These are phyloP conservation scores for Porphyrellus sp. DNA, from an alignment of 1,284 basidiomycete species.

Conservation along the genomic window DNA sequence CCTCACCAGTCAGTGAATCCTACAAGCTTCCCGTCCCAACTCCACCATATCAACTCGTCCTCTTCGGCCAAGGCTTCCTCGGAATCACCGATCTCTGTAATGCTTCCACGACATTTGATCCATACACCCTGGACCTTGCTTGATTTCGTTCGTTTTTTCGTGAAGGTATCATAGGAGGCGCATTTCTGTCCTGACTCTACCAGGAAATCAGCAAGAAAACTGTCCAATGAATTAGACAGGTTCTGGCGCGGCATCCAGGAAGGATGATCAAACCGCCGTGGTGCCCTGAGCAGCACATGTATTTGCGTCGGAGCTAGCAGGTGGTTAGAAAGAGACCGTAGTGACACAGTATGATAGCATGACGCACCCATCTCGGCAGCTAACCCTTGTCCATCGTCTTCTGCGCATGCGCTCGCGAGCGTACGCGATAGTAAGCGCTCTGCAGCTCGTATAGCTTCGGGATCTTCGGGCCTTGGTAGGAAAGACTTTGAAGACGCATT, in stretches of 20 bases:
- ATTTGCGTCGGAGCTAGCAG: slow-evolving; percentile 63
- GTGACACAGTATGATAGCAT: not conserved
- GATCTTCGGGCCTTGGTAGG: slow-evolving; percentile 40
- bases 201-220: slow-evolving; percentile 39
- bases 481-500: not conserved
- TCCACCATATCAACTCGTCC: slow-evolving; percentile 80
- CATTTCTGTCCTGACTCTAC: slow-evolving; percentile 23
- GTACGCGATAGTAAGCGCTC: slow-evolving; percentile 61
- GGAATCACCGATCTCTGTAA: not conserved
- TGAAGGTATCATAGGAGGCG: not conserved
- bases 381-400: slow-evolving; percentile 53
- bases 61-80: slow-evolving; percentile 40
- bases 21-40: slow-evolving; percentile 69
- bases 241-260: slow-evolving; percentile 73
- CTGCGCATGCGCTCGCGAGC: slow-evolving; percentile 53
- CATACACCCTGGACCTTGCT: slow-evolving; percentile 58
- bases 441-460: slow-evolving; percentile 47
- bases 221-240: slow-evolving; percentile 43
- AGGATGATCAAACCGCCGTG: slow-evolving; percentile 65
- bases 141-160: slow-evolving; percentile 30
- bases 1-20: slow-evolving; percentile 66
- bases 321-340: not conserved
- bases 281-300: slow-evolving; percentile 67
- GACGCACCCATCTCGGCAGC: slow-evolving; percentile 57
- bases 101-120: slow-evolving; percentile 38